Evolutionary conservation across 495 filamentous ascomycete genomes (phyloP).

Genomic region (Annulohypoxylon stygium): DNA sequence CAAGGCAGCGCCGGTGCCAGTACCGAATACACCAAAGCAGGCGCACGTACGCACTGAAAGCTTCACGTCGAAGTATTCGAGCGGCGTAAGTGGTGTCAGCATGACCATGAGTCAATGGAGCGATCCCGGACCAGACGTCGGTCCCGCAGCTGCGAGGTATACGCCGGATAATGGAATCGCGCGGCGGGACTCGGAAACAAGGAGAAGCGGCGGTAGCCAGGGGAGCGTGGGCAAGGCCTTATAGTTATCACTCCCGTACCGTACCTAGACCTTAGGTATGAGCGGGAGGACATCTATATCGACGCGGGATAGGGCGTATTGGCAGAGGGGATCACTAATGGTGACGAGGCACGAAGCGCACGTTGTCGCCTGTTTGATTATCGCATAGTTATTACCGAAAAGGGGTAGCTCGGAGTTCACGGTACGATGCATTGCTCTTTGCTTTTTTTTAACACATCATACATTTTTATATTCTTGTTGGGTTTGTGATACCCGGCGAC

Average conservation of each 20-base stretch:
- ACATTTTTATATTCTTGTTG: conserved; percentile 28
- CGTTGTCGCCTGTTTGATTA: conserved; percentile 26
- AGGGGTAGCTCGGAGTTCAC: conserved; percentile 33
- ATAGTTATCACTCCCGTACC: conserved; percentile 20
- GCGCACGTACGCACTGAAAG: conserved; percentile 52
- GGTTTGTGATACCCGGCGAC: conserved; percentile 40
- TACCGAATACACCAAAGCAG: conserved; percentile 38
- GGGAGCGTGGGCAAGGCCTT: conserved; percentile 59
- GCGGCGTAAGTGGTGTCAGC: conserved; percentile 60
- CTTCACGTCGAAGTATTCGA: conserved; percentile 62
- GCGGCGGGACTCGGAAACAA: conserved; percentile 26
- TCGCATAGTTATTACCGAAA: conserved; percentile 31
- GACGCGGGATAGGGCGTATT: neutral
- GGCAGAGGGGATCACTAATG: conserved; percentile 11
- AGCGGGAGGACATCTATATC: neutral
- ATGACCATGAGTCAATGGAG: conserved; percentile 60
- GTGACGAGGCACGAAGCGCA: conserved; percentile 28
- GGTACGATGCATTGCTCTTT: conserved; percentile 41
- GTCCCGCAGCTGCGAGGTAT: conserved; percentile 52
- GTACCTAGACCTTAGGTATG: neutral
- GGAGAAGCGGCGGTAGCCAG: conserved; percentile 44
- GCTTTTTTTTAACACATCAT: neutral
- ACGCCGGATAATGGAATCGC: conserved; percentile 40
- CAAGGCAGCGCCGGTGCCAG: conserved; percentile 27
- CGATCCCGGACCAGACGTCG: conserved; percentile 66